Percentiles rank a stretch among this genome's conserved stretches.
These are phyloP conservation scores for Solanum etuberosum DNA, from an alignment of 257 asterid genomes.

Conservation along the genomic window DNA sequence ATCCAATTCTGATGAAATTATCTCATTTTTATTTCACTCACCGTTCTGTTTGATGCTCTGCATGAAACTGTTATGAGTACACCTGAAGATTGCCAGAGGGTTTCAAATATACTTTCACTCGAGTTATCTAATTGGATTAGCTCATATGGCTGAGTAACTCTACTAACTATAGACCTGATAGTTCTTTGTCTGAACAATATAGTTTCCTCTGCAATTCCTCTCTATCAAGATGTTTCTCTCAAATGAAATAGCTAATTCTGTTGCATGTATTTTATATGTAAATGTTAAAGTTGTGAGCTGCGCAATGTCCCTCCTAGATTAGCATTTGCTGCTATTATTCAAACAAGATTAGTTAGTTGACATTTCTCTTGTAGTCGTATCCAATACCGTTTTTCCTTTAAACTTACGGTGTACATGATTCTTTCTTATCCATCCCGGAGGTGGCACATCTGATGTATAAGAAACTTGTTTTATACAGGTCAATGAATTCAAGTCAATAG, in stretches of 20 bases:
- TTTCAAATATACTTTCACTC: background rate
- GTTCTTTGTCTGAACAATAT: background rate
- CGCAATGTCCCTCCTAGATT: background rate
- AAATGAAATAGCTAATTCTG: background rate
- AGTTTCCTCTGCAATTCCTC: background rate
- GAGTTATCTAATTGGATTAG: background rate
- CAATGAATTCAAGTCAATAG: conserved; percentile 87
- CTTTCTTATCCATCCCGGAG: background rate
- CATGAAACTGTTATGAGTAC: background rate
- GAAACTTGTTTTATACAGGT: conserved; percentile 40
- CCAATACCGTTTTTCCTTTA: background rate
- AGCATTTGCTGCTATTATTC: background rate
- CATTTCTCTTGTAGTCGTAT: background rate
- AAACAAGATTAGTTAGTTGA: background rate
- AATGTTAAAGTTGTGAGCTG: background rate
- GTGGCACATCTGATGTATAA: background rate
- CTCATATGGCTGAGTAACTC: background rate
- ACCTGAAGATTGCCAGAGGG: background rate
- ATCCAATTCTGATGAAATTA: background rate
- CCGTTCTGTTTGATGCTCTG: background rate
- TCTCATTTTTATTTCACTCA: background rate
- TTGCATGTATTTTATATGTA: background rate
- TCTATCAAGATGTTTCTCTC: background rate
- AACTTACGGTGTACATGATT: background rate
- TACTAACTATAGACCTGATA: background rate